Base-by-base conservation (phyloP, 352 stramenopile species). In the Globisporangium parvum region DNA sequence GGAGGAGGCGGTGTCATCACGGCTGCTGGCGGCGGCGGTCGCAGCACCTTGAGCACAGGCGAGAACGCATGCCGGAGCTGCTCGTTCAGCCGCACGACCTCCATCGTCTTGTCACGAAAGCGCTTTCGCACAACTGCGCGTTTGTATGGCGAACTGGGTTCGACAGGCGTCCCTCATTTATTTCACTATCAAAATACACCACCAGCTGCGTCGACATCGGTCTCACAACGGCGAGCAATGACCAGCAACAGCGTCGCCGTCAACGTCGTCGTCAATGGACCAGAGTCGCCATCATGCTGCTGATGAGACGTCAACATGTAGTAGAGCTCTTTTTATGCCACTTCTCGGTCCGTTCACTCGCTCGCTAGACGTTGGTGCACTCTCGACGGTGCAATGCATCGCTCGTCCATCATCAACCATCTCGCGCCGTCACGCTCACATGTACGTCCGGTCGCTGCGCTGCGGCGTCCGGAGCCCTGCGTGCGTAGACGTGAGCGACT, bases 81-180 rank as follows among this genome's bases (percentile, higher is more conserved):
- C 67, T 86, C 73, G 57, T 91, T 89, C 1, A 91, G 71, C 63
- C 59, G 59, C 20, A 85, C 67, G 46, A 85, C 49, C 33, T 89
- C 77, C 80, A 89, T 90, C 17, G 60, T 78, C 20, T 17, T n/a
- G 37, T 41, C 12, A 41, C 26, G 26, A 6, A 31, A 6, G 26
- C 26, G 26, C 12, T 37, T 37, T 37, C 31, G 10, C 31, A 37
- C 31, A 14, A 10, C 10, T 12, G 31, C 31, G 8, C 31, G 5
- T 37, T 37, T 37, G 10, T 37, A 37, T 37, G 31, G 6, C 31
- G 26, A 2, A 31, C 26, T 31, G 26, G 6, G 26, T 31, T 37
- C n/a, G 31, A 12, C 12, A n/a, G 31, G 12, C 1, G 39, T n/a
- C 39, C 5, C 39, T 44, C 39, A n/a, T 20, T 44, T 44, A 20